Evolutionary conservation across 2,329 filamentous ascomycete genomes (phyloP).

Genomic region (Diaporthe velutina): DNA sequence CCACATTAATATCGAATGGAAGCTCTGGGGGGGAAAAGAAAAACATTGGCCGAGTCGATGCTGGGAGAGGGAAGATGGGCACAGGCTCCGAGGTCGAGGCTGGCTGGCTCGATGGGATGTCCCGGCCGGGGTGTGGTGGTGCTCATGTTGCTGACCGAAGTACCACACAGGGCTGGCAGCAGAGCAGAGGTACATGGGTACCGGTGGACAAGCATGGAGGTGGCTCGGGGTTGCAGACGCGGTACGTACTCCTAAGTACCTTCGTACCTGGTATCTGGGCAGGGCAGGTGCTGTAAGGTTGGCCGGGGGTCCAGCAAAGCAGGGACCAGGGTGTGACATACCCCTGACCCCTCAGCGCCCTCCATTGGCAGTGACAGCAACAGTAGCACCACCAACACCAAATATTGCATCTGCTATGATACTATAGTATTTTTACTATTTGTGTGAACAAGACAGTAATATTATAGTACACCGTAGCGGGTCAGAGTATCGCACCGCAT

Average conservation of each 20-base stretch:
- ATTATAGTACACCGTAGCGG: background rate
- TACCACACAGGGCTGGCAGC: slow-evolving; percentile 6
- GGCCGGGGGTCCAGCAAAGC: slow-evolving; percentile 8
- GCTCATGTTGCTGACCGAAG: slow-evolving; percentile 25
- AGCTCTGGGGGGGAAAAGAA: slow-evolving; percentile 25
- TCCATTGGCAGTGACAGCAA: slow-evolving; percentile 6
- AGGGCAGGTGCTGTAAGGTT: slow-evolving; percentile 25
- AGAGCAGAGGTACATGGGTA: slow-evolving; percentile 2
- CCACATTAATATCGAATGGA: slow-evolving; percentile 18
- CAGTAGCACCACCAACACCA: background rate
- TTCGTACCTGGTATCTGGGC: slow-evolving; percentile 14
- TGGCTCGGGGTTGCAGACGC: background rate
- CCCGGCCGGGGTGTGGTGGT: slow-evolving; percentile 16
- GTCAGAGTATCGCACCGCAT: background rate
- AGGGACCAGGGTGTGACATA: background rate
- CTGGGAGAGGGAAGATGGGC: slow-evolving; percentile 26
- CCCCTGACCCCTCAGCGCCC: background rate
- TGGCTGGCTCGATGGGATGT: slow-evolving; percentile 25
- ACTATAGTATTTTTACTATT: background rate
- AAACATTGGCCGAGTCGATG: slow-evolving; percentile 26
- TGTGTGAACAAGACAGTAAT: background rate
- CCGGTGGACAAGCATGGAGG: background rate
- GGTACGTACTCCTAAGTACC: slow-evolving; percentile 10
- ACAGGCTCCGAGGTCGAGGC: slow-evolving; percentile 28
- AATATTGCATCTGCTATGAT: slow-evolving; percentile 15